Evolutionary conservation across 371 early-diverging fungal genomes (phyloP).

Genomic region (Mucor lusitanicus): DNA sequence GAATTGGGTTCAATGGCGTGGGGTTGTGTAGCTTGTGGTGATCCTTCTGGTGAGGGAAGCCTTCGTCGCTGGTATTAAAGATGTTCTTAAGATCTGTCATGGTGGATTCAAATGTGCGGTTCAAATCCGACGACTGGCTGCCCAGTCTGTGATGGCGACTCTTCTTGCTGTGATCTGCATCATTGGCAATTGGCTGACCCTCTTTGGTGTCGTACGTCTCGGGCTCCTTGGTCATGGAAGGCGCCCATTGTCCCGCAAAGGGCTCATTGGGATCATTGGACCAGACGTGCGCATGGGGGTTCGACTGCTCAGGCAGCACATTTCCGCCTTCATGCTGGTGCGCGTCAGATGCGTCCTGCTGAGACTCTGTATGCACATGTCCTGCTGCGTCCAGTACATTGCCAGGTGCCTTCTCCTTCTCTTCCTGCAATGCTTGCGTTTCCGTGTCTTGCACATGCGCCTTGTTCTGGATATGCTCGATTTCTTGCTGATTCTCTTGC

Average conservation of each 20-base stretch:
- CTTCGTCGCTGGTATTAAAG: constrained; percentile 13
- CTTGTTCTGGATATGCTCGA: constrained; percentile 15
- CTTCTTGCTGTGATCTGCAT: background rate
- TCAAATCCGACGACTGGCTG: constrained; percentile 62
- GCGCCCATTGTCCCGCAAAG: constrained; percentile 9
- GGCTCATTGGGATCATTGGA: constrained; percentile 9
- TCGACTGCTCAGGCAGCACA: constrained; percentile 5
- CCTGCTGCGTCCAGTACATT: constrained; percentile 23
- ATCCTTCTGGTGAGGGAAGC: background rate
- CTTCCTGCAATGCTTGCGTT: constrained; percentile 1
- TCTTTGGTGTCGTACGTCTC: background rate
- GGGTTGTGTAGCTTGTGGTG: constrained; percentile 12
- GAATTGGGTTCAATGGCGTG: constrained; percentile 18
- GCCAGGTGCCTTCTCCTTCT: constrained; percentile 17
- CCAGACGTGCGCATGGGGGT: constrained; percentile 16
- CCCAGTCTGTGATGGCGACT: constrained; percentile 59
- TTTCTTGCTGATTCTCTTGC: constrained; percentile 15
- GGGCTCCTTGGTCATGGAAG: background rate
- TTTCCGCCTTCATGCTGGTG: background rate
- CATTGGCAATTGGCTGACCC: background rate
- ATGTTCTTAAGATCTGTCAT: constrained; percentile 15
- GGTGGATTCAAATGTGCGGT: constrained; percentile 54
- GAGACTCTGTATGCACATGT: background rate
- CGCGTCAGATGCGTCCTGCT: background rate
- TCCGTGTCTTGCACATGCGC: background rate